Percentiles rank a stretch among this genome's conserved stretches.
phyloP scores from a whole-genome alignment of 2,329 filamentous ascomycete genomes.

The Colletotrichum melonis region DNA sequence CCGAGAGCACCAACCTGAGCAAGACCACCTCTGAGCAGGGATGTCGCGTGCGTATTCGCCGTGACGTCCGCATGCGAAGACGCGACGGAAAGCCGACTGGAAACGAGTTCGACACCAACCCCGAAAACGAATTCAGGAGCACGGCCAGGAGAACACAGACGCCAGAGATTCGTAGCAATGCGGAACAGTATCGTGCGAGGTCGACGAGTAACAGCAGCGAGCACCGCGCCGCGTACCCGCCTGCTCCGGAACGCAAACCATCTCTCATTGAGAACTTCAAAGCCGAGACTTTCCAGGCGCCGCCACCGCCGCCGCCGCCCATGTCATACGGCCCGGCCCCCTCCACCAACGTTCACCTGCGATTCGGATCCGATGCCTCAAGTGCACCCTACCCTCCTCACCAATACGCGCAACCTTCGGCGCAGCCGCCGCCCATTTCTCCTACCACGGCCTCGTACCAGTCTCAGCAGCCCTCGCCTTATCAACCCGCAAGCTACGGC shows the following conservation, averaged over 20 bases:
- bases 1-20: constrained; percentile 89
- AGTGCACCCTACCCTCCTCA: constrained; percentile 52
- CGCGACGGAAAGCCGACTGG: constrained; percentile 76
- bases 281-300: constrained; percentile 54
- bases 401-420: constrained; percentile 41
- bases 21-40: constrained; percentile 95
- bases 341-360: constrained; percentile 41
- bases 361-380: constrained; percentile 51
- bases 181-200: constrained; percentile 57
- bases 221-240: constrained; percentile 55
- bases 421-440: constrained; percentile 47
- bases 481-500: constrained; percentile 53
- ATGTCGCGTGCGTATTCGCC: constrained; percentile 93
- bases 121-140: constrained; percentile 66
- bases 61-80: constrained; percentile 92
- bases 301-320: constrained; percentile 47
- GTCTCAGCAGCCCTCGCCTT: constrained; percentile 52
- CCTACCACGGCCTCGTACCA: constrained; percentile 47
- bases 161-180: constrained; percentile 35
- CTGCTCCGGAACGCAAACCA: constrained; percentile 54
- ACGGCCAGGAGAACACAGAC: constrained; percentile 44
- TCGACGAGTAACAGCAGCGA: constrained; percentile 71
- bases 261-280: constrained; percentile 53
- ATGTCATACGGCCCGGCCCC: constrained; percentile 44
- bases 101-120: constrained; percentile 66